Conservation (phyloP, 768 basidiomycete genomes). For the Coprinopsis strossmayeri region DNA sequence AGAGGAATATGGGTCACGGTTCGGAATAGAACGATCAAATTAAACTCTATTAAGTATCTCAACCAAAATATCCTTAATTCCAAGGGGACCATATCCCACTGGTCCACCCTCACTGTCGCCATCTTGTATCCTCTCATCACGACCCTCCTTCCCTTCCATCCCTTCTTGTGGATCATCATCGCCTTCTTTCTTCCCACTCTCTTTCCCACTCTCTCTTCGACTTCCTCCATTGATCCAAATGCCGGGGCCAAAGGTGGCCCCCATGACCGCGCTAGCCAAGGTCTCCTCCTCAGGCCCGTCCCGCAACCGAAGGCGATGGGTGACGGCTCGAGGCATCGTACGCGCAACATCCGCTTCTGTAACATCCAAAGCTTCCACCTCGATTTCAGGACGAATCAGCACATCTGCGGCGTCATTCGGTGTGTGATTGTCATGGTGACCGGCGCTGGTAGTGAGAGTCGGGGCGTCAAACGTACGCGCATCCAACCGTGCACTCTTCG, state of each 20-base stretch:
- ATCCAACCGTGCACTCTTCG: too few species aligned
- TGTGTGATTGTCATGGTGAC: too few species aligned
- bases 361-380: slow-evolving; percentile 49
- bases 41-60: slow-evolving; percentile 46
- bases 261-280: slow-evolving; percentile 54
- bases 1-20: too few species aligned
- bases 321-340: slow-evolving; percentile 65
- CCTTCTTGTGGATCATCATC: slow-evolving; percentile 1
- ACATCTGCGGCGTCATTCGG: too few species aligned
- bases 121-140: slow-evolving; percentile 6
- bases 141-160: slow-evolving; percentile 1
- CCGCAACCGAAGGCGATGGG: slow-evolving; percentile 68
- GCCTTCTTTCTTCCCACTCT: not conserved
- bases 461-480: not conserved
- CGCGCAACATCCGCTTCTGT: slow-evolving; percentile 72
- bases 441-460: too few species aligned
- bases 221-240: too few species aligned
- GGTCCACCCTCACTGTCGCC: slow-evolving; percentile 5
- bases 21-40: too few species aligned
- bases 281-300: slow-evolving; percentile 68
- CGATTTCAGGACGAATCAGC: too few species aligned
- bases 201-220: too few species aligned
- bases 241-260: slow-evolving; percentile 40
- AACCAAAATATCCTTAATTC: slow-evolving; percentile 64
- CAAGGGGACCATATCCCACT: slow-evolving; percentile 23